phyloP scores from a whole-genome alignment of 495 filamentous ascomycete species.

The Alectoria sarmentosa region DNA sequence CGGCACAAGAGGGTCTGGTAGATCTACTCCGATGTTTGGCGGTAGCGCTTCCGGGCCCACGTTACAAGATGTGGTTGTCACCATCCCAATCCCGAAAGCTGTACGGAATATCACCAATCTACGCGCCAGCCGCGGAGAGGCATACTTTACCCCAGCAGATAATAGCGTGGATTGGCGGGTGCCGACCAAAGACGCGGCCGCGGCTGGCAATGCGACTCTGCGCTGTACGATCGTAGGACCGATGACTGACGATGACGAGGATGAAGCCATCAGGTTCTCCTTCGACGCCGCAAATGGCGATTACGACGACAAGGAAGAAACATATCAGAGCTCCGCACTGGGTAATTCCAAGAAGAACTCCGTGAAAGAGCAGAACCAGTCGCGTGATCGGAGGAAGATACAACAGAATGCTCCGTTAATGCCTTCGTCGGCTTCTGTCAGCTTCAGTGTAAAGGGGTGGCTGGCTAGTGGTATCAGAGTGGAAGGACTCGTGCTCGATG shows the following conservation, averaged over 20 bases:
- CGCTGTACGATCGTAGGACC: constrained; percentile 73
- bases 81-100: constrained; percentile 68
- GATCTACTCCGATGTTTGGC: constrained; percentile 55
- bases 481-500: constrained; percentile 77
- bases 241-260: constrained; percentile 50
- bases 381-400: constrained; percentile 45
- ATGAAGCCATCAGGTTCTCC: constrained; percentile 39
- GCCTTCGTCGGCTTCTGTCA: constrained; percentile 80
- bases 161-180: constrained; percentile 77
- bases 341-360: constrained; percentile 19
- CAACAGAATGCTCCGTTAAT: constrained; percentile 77
- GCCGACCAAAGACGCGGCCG: constrained; percentile 56
- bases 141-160: constrained; percentile 66
- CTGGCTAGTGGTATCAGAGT: constrained; percentile 89
- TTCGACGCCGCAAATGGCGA: constrained; percentile 44
- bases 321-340: constrained; percentile 21
- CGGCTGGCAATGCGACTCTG: constrained; percentile 62
- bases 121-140: constrained; percentile 76
- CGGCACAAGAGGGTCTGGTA: constrained; percentile 40
- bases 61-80: constrained; percentile 75
- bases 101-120: constrained; percentile 87
- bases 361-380: constrained; percentile 26
- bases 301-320: constrained; percentile 42
- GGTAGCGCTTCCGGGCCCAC: constrained; percentile 46
- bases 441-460: constrained; percentile 92